phyloP scores from a whole-genome alignment of 176 grass and related monocot species.

The Poa annua region DNA sequence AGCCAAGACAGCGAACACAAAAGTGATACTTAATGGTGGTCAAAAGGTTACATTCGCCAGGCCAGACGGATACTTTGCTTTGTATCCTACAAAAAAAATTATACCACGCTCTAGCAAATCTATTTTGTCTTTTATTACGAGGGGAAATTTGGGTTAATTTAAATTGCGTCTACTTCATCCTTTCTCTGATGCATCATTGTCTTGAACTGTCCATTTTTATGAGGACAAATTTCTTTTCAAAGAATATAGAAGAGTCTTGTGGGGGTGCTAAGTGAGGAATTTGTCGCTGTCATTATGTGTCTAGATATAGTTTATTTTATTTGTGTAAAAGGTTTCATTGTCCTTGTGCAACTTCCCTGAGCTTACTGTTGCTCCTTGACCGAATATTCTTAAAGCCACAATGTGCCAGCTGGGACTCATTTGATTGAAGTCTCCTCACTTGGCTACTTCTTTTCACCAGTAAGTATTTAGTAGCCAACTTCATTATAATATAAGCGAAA shows the following conservation, averaged over 20 bases:
- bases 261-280: neutral
- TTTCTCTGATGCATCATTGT: neutral
- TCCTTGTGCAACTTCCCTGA: neutral
- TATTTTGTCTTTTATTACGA: conserved; percentile 9
- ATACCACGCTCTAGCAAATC: neutral
- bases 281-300: neutral
- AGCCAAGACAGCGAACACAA: conserved; percentile 70
- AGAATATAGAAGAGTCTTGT: neutral
- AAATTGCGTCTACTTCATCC: neutral
- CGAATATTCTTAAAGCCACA: conserved; percentile 66
- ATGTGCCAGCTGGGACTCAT: conserved; percentile 93
- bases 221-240: neutral
- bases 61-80: conserved; percentile 96
- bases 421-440: conserved; percentile 87
- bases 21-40: conserved; percentile 97
- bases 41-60: conserved; percentile 79
- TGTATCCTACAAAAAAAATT: conserved; percentile 70
- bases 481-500: conserved; percentile 4
- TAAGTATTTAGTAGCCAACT: conserved; percentile 45
- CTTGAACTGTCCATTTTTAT: neutral
- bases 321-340: conserved; percentile 28
- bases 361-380: conserved; percentile 58
- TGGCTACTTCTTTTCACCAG: conserved; percentile 96
- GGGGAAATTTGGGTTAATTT: neutral
- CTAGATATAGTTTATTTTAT: neutral